phyloP scores from a whole-genome alignment of 352 stramenopile genomes.

The Pythium aristosporum region DNA sequence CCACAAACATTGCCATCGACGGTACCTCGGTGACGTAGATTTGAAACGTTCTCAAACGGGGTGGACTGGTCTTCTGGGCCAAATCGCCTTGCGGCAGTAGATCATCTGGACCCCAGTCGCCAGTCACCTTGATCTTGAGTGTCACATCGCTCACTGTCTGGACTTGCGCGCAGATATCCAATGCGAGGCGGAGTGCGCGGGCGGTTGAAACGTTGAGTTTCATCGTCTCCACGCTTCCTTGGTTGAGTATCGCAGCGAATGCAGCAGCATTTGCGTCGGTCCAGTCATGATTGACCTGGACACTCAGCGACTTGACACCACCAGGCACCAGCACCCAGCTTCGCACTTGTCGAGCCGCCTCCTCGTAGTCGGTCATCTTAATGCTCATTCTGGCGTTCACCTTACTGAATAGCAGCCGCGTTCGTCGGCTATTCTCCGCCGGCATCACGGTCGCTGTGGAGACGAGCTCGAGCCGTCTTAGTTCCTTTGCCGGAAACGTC shows the following conservation, averaged over 20 bases:
- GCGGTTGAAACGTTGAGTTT: neutral
- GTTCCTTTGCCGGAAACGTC: neutral
- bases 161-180: neutral
- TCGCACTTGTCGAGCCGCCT: neutral
- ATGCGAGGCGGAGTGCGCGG: neutral
- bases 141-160: neutral
- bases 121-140: neutral
- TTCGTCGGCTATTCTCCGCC: neutral
- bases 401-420: neutral
- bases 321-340: neutral
- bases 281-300: neutral
- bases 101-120: neutral
- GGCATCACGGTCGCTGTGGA: neutral
- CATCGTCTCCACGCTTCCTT: neutral
- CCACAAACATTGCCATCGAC: constrained; percentile 1
- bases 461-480: neutral
- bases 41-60: neutral
- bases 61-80: neutral
- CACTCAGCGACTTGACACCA: neutral
- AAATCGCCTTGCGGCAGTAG: neutral
- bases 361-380: neutral
- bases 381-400: neutral
- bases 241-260: neutral
- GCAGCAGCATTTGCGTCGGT: neutral
- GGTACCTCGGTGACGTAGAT: neutral